Base-by-base conservation (phyloP, 495 filamentous ascomycete species). In the Neohortaea acidophila region DNA sequence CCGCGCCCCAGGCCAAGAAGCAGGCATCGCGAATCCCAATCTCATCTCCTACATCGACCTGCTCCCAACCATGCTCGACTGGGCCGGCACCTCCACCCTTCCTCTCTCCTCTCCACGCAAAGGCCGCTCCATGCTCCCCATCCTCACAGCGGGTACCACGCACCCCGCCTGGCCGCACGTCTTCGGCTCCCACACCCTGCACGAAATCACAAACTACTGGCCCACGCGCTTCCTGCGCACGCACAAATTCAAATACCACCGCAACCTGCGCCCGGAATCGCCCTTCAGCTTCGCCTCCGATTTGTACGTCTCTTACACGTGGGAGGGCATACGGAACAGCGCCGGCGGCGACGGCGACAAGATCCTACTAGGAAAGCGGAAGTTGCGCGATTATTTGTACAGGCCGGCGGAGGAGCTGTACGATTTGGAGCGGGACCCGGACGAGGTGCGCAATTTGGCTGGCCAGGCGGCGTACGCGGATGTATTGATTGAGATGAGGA, bases 181-280 rank as follows among this genome's bases (percentile, higher is more conserved):
- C 11, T 65, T 60, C 31, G 61, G 63, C 25, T 63, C 59, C 13
- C 63, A 67, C 42, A 65, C 63, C n/a, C 64, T 67, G 46, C 63
- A 67, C 34, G 63, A 67, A 49, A 44, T 63, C 8, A 60, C 57
- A 21, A 64, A 65, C 33, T 67, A 65, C 47, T 67, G 53, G 48
- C 63, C 62, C 2, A 67, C 63, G 1, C 57, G 63, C 14, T 55
- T 59, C 48, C 44, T 65, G 18, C 62, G 63, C 10, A 61, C 51
- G 2, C 42, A 41, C 2, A 39, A 46, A 10, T 62, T 54, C 45
- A 67, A 67, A 32, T 67, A 67, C 35, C 63, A 67, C 38, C 57
- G 63, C 21, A 65, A 67, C 34, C 53, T 65, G 11, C 59, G 57
- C 5, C 63, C 56, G 55, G 33, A 54, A 11, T 52, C 65, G 2